These are phyloP conservation scores for Talaromyces albobiverticillius DNA, from an alignment of 2,329 filamentous ascomycete genomes.

Conservation along the genomic window DNA sequence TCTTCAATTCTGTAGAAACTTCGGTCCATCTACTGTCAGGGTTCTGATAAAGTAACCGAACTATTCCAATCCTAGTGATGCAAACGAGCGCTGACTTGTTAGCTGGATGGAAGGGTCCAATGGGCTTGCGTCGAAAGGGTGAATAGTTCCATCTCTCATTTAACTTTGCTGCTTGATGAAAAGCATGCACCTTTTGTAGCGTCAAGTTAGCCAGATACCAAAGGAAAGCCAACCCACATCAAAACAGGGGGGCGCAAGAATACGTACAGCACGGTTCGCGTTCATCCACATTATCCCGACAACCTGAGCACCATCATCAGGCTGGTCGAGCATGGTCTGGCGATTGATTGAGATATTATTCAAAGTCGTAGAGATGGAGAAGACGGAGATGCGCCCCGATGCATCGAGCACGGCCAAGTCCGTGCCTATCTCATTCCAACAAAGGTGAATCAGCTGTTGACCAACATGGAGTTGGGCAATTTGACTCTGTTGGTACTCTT, in stretches of 20 bases:
- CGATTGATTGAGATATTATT: slow-evolving; percentile 67
- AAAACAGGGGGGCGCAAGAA: slow-evolving; percentile 24
- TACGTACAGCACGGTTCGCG: slow-evolving; percentile 50
- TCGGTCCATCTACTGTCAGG: slow-evolving; percentile 71
- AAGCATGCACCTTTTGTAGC: slow-evolving; percentile 37
- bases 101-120: slow-evolving; percentile 66
- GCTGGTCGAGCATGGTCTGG: slow-evolving; percentile 63
- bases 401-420: slow-evolving; percentile 83
- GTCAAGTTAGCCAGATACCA: slow-evolving; percentile 8
- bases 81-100: slow-evolving; percentile 72
- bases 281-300: slow-evolving; percentile 85
- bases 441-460: slow-evolving; percentile 72
- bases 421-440: slow-evolving; percentile 72
- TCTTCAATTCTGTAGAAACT: slow-evolving; percentile 69
- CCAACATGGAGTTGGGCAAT: slow-evolving; percentile 61
- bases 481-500: slow-evolving; percentile 63
- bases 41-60: slow-evolving; percentile 76
- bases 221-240: background rate
- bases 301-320: slow-evolving; percentile 72
- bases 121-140: slow-evolving; percentile 61
- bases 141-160: slow-evolving; percentile 67
- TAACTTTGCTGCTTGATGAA: slow-evolving; percentile 62
- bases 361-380: slow-evolving; percentile 67
- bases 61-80: slow-evolving; percentile 68
- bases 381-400: slow-evolving; percentile 71